These are phyloP conservation scores for Tetradesmus obliquus DNA, from an alignment of 139 green algal genomes.

Conservation along the genomic window DNA sequence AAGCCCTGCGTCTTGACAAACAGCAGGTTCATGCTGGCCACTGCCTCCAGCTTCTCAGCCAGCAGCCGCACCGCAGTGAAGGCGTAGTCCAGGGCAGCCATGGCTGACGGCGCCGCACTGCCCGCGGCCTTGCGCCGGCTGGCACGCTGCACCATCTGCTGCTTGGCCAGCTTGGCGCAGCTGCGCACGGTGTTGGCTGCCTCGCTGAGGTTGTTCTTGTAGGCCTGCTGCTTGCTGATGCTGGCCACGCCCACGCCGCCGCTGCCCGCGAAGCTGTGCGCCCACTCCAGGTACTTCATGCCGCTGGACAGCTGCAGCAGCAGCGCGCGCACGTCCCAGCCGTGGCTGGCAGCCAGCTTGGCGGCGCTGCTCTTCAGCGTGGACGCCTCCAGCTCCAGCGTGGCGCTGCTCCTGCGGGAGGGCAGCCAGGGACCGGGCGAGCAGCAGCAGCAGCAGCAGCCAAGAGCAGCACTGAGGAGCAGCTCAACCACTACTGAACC, in stretches of 20 bases:
- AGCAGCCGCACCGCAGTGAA: constrained; percentile 37
- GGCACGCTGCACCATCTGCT: constrained; percentile 18
- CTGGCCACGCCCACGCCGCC: constrained; percentile 35
- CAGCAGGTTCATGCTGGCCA: constrained; percentile 36
- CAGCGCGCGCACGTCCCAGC: constrained; percentile 42
- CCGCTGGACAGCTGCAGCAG: constrained; percentile 29
- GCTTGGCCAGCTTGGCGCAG: constrained; percentile 37
- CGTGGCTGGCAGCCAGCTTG: constrained; percentile 33
- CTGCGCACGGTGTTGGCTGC: constrained; percentile 24
- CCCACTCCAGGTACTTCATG: constrained; percentile 47
- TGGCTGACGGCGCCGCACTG: neutral
- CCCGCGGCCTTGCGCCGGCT: constrained; percentile 12
- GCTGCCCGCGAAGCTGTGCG: constrained; percentile 38
- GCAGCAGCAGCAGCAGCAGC: neutral
- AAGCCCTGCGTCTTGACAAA: constrained; percentile 44
- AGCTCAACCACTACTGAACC: neutral
- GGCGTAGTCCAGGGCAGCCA: constrained; percentile 15
- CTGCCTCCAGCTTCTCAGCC: constrained; percentile 41
- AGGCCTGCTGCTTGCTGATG: constrained; percentile 42
- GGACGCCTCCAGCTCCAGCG: constrained; percentile 39
- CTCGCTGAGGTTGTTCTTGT: constrained; percentile 42
- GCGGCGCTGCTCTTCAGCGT: constrained; percentile 3
- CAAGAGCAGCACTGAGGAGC: neutral
- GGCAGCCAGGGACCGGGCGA: too few species aligned
- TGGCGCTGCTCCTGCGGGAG: constrained; percentile 5